Evolutionary conservation across 139 green algal species (phyloP), one percentile per base, ranked within the genome.

Genomic region (Pleodorina starrii): DNA sequence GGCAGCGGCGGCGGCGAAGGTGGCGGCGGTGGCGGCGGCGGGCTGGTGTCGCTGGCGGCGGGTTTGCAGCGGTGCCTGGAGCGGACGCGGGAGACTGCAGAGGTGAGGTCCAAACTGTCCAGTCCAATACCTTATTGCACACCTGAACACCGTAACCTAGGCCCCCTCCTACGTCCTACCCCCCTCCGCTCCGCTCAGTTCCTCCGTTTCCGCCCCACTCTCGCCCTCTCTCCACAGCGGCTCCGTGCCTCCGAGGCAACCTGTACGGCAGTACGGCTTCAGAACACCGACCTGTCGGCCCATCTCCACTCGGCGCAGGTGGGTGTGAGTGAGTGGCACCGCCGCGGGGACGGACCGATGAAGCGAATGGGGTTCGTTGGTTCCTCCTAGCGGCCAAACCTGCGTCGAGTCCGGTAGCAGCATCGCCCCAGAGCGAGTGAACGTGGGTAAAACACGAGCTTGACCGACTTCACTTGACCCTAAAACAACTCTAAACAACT

Each of bases 251-350:
- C 59, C 6, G 80, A 86, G 80, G 80, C 54, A 2, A 59, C 25
- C 51, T 2, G n/a, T 21, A 59, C 78, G 0, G 78, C 9, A 0
- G 36, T 86, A 2, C 54, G 38, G 78, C 78, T 86, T 6, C 54
- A 42, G 54, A 29, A 4, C 11, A 25, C 43, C 4, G 54, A 86
- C 2, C 57, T 72, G 38, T 1, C 36, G 54, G 54, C 54, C 25
- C 54, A 86, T 38, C 78, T 75, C 10, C 54, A 86, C 38, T 40
- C 54, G 12, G 78, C 50, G 5, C 50, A 85, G 77, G 77, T 85
- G 77, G 77, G 50, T 11, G 46, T 17, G 76, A 21, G 48, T 29
- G 21, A 3, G 32, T n/a, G n/a, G n/a, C n/a, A 36, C 14, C 9
- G 9, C 10, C 29, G 11, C 5, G 10, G 1, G 44, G 29, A 14